Conservation (phyloP, 345 rosid species). For the Turnera subulata region DNA sequence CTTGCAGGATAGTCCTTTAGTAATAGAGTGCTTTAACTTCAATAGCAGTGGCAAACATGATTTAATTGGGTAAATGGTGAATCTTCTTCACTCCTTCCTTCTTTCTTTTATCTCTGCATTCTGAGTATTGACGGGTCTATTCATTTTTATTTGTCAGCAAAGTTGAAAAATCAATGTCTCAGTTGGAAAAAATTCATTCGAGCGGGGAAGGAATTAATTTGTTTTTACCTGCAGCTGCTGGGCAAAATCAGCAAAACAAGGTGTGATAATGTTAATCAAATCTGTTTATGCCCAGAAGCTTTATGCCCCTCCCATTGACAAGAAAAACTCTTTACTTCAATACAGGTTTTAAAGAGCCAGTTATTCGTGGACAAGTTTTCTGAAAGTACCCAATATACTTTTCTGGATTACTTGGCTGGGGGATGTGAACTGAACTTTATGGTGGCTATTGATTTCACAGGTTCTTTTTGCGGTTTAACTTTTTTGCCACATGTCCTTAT, state of each 20-base stretch:
- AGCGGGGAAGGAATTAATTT: slow-evolving; percentile 50
- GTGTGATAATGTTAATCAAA: slow-evolving; percentile 29
- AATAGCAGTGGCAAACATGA: slow-evolving; percentile 66
- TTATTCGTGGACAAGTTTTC: slow-evolving; percentile 64
- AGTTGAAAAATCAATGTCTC: slow-evolving; percentile 68
- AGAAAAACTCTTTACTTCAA: slow-evolving; percentile 2
- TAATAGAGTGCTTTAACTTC: slow-evolving; percentile 67
- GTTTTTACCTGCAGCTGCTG: slow-evolving; percentile 48
- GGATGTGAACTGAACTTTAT: slow-evolving; percentile 91
- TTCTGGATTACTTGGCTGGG: slow-evolving; percentile 74
- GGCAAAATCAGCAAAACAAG: slow-evolving; percentile 56
- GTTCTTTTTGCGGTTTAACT: slow-evolving; percentile 29
- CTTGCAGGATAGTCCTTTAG: slow-evolving; percentile 56
- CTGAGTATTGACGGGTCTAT: slow-evolving; percentile 17
- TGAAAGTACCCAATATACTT: slow-evolving; percentile 62
- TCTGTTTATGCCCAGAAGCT: slow-evolving; percentile 9
- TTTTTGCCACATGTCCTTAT: too few relatives aligned
- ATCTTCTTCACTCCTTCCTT: slow-evolving; percentile 10
- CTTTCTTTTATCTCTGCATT: slow-evolving; percentile 2
- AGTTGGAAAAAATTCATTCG: slow-evolving; percentile 62
- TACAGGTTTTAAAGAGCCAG: slow-evolving; percentile 66
- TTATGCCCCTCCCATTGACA: slow-evolving; percentile 4
- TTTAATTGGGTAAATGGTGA: slow-evolving; percentile 52
- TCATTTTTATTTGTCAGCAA: slow-evolving; percentile 47
- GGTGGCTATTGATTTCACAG: slow-evolving; percentile 96